Evolutionary conservation across 176 grass and related monocot genomes (phyloP).

Genomic region (Otatea glauca): DNA sequence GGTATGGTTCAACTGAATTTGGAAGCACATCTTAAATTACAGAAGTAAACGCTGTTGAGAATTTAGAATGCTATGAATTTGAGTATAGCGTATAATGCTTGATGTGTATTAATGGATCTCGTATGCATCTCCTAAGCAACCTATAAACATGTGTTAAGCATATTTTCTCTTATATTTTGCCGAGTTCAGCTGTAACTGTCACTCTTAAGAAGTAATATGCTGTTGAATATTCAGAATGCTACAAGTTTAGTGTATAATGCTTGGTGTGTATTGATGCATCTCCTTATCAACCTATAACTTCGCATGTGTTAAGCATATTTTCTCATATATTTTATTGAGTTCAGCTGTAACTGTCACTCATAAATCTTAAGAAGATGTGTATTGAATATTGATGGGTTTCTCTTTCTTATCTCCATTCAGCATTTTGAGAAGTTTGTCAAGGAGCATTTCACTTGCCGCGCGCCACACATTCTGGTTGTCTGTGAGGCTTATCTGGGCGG

Average conservation of each 20-base stretch:
- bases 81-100: not conserved
- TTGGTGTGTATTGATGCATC: no score
- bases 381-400: constrained; percentile 20
- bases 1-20: constrained; percentile 14
- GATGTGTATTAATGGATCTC: constrained; percentile 6
- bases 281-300: no score
- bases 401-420: constrained; percentile 53
- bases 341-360: no score
- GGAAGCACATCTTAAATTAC: not conserved
- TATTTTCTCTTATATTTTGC: not conserved
- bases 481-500: constrained; percentile 79
- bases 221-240: no score
- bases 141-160: not conserved
- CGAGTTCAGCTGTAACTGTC: not conserved
- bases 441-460: constrained; percentile 70
- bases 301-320: no score
- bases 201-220: not conserved
- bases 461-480: constrained; percentile 56
- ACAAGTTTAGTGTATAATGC: no score
- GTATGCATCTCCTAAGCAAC: not conserved
- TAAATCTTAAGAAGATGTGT: not conserved
- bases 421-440: constrained; percentile 85
- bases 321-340: no score
- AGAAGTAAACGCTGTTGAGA: not conserved
- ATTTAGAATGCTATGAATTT: constrained; percentile 8